These are phyloP conservation scores for Podospora pseudocomata DNA, from an alignment of 495 filamentous ascomycete genomes.

Conservation along the genomic window DNA sequence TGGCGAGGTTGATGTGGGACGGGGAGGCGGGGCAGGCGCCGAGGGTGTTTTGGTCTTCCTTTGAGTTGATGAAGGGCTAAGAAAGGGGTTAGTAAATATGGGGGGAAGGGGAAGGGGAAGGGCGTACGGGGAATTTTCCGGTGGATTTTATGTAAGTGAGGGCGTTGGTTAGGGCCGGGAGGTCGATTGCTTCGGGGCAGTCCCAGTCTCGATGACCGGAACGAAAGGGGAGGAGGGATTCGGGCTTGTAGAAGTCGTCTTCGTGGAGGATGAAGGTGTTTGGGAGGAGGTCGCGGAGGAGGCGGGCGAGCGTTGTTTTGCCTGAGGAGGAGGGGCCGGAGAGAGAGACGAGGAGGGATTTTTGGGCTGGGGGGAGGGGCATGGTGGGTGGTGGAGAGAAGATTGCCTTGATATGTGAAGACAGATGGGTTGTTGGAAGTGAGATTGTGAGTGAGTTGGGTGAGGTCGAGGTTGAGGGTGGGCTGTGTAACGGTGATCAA, in stretches of 20 bases:
- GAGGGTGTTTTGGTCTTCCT: conserved; percentile 71
- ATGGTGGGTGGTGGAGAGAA: background rate
- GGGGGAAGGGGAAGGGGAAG: conserved; percentile 1
- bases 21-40: conserved; percentile 46
- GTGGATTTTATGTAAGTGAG: conserved; percentile 60
- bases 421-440: background rate
- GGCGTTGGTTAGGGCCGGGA: conserved; percentile 57
- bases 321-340: conserved; percentile 74
- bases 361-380: background rate
- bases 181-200: conserved; percentile 67
- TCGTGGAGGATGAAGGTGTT: conserved; percentile 78
- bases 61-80: conserved; percentile 58
- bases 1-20: conserved; percentile 53
- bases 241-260: conserved; percentile 86
- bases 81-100: background rate
- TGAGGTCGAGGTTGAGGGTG: background rate
- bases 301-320: conserved; percentile 74
- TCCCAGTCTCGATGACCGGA: conserved; percentile 80
- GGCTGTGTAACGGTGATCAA: background rate
- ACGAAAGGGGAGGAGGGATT: conserved; percentile 53
- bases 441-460: background rate
- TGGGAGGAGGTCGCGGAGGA: conserved; percentile 69
- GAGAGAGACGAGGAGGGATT: conserved; percentile 63
- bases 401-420: background rate
- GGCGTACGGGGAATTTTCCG: conserved; percentile 59